Base-by-base conservation (phyloP, 148 eudicot genomes). In the Arctostaphylos glauca region DNA sequence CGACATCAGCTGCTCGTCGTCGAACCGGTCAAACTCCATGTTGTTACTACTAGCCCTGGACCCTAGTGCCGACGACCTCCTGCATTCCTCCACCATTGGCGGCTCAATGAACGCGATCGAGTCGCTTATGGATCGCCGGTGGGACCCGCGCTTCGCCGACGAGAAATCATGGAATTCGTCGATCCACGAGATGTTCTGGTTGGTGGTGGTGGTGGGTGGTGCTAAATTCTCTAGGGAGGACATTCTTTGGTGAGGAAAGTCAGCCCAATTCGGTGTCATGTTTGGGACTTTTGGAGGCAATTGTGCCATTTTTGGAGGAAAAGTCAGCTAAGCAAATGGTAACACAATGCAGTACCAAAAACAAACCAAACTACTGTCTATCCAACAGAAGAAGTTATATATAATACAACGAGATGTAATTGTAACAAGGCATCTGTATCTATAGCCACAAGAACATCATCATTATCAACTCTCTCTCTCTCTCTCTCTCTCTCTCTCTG, bases 131-230 rank as follows among this genome's bases (percentile, higher is more conserved):
- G 98, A 86, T 72, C 93, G 74, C 38, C 96, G 84, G 87, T 92
- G 98, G 80, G 90, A 84, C 38, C 92, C 92, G 0, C 98, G 92
- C 56, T 88, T 91, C 31, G 88, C 83, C 0, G 94, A 85, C 6
- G 98, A 90, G 85, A 94, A 94, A 82, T 93, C 94, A 43, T 91
- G 88, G 84, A 95, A 95, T 48, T 95, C 98, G 71, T 91, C 98
- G 2, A 90, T 87, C 98, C 97, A 92, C 7, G 91, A 87, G 8
- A 89, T 86, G 77, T 46, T 81, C 12, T 10, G 78, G 67, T 76
- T 0, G 81, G 60, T 38, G 55, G 74, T 18, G 70, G 67, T 44
- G 44, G 82, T 41, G 77, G 49, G 80, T 50, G 83, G 74, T 12
- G 83, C 47, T 15, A 84, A 71, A 41, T 79, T 83, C 16, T 89